Base-by-base conservation (phyloP, 345 rosid species). In the Dovyalis caffra region DNA sequence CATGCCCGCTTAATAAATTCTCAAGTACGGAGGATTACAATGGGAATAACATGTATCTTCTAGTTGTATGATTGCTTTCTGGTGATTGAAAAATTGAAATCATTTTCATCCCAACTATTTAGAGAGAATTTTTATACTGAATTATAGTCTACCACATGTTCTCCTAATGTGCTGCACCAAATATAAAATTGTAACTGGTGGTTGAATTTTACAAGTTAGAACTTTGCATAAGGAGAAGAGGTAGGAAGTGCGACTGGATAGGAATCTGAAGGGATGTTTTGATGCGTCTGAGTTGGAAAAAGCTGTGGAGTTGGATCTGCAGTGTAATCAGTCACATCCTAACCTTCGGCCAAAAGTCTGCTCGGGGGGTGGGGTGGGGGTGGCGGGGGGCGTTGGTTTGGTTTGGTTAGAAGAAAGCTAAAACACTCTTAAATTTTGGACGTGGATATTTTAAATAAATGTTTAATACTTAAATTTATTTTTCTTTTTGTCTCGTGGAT, bases 221-320 rank as follows among this genome's bases (percentile, higher is more conserved):
- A 91, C 94, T 62, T 83, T 91, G 86, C 79, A 90, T 6, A 90
- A 87, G 79, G 97, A 90, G 82, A 87, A 83, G 76, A 87, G 92
- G 83, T 73, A 86, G 69, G 92, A 84, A 72, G 89, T 86, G 74
- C 76, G 91, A 35, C 91, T 86, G 32, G 99, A 95, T 43, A 88
- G 86, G 83, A 93, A 91, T 77, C 81, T 95, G 75, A 87, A 83
- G 72, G 97, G 97, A 61, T 73, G 94, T 64, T 95, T 83, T 6
- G 98, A 95, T 61, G 83, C 72, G 20, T 34, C 31, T 26, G 92
- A 92, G 82, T 76, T 95, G 70, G 98, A 95, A 74, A 89, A 77
- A 79, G 82, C 85, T 8, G 94, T 84, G 67, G 93, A 91, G 68
- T 69, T 93, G 60, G 91, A 96, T 68, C 69, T 92, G 79, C 92